Evolutionary conservation across 2,329 filamentous ascomycete species (phyloP).

Genomic region (Aspergillus thermomutatus): DNA sequence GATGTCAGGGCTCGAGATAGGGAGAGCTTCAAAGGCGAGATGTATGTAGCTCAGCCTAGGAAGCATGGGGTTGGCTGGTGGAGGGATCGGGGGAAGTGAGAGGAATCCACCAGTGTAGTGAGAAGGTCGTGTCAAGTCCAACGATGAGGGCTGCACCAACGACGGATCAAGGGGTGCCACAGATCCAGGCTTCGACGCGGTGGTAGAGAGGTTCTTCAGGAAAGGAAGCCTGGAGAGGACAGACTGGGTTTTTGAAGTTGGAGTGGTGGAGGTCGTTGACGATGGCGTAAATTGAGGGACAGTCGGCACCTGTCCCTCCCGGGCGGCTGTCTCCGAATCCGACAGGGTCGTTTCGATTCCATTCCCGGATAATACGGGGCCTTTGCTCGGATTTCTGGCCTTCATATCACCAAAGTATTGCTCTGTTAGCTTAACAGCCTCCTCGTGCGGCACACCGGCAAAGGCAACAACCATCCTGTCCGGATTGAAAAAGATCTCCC

Average conservation of each 20-base stretch:
- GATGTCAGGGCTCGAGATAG: conserved; percentile 86
- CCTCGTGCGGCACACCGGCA: conserved; percentile 78
- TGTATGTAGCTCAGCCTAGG: conserved; percentile 89
- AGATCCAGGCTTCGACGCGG: conserved; percentile 58
- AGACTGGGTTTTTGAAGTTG: conserved; percentile 49
- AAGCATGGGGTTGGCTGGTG: conserved; percentile 70
- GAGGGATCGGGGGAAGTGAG: conserved; percentile 74
- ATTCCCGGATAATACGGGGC: conserved; percentile 51
- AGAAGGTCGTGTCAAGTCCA: conserved; percentile 63
- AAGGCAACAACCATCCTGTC: conserved; percentile 94
- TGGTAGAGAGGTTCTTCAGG: conserved; percentile 82
- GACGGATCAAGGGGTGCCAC: conserved; percentile 53
- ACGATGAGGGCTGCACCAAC: conserved; percentile 40
- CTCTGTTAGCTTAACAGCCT: conserved; percentile 75
- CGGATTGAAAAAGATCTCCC: conserved; percentile 79
- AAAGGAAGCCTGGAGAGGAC: conserved; percentile 84
- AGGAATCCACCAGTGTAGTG: conserved; percentile 94
- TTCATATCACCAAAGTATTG: conserved; percentile 92
- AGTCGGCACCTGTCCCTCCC: conserved; percentile 33
- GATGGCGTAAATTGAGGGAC: conserved; percentile 41
- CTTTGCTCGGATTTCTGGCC: conserved; percentile 48
- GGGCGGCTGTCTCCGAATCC: conserved; percentile 22
- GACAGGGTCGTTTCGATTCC: conserved; percentile 55
- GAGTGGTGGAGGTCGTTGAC: conserved; percentile 33
- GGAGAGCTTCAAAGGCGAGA: conserved; percentile 90